Evolutionary conservation across 768 basidiomycete species (phyloP).

Genomic region (Rhodosporidiobolus odoratus): DNA sequence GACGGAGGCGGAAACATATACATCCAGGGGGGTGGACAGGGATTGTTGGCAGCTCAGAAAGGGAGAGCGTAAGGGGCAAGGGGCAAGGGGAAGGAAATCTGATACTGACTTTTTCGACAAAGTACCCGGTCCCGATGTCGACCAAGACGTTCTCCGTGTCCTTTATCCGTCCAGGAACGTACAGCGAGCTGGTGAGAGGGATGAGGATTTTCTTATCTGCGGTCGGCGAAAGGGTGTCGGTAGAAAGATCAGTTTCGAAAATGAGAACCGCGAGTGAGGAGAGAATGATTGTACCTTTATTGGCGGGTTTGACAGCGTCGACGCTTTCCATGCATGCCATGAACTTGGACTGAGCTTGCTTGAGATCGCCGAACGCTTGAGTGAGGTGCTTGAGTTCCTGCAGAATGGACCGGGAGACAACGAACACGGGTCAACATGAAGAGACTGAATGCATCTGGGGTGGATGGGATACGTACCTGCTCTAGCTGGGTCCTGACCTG

Average conservation of each 20-base stretch:
- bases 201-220: slow-evolving; percentile 82
- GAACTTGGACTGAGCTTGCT: slow-evolving; percentile 89
- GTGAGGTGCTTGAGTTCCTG: slow-evolving; percentile 91
- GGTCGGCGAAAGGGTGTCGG: background rate
- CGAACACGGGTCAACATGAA: too few species aligned
- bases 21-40: too few species aligned
- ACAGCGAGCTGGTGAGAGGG: slow-evolving; percentile 88
- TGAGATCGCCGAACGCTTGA: slow-evolving; percentile 84
- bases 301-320: slow-evolving; percentile 64
- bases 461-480: slow-evolving; percentile 71
- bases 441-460: too few species aligned
- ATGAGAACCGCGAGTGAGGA: fast-evolving
- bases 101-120: slow-evolving; percentile 74
- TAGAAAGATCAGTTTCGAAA: background rate
- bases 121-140: slow-evolving; percentile 95
- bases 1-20: too few species aligned
- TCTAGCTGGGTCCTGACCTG: slow-evolving; percentile 89
- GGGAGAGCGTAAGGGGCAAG: background rate
- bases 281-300: slow-evolving; percentile 47
- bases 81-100: background rate
- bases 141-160: slow-evolving; percentile 83
- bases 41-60: too few species aligned
- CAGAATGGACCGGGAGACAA: too few species aligned
- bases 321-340: slow-evolving; percentile 74
- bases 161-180: slow-evolving; percentile 82